Base-by-base conservation (phyloP, 2,329 filamentous ascomycete species). In the Xylariomycetidae sp. region DNA sequence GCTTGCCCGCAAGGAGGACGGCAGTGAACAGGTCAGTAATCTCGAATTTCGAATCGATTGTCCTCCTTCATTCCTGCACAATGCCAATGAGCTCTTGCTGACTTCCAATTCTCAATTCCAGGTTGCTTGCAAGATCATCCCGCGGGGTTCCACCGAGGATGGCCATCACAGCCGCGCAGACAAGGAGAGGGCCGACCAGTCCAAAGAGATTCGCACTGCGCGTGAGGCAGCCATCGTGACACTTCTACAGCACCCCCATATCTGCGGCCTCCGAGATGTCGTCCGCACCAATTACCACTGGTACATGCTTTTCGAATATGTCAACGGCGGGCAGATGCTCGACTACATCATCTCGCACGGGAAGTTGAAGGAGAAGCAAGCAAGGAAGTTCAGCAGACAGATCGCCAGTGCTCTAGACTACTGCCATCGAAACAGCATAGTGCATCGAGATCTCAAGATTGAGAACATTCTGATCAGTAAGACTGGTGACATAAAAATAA, bases 231-330 rank as follows among this genome's bases (percentile, higher is more conserved):
- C 92, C 48, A 97, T 98, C 54, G 90, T 96, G 43, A 94, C 87
- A 16, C 78, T 98, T 30, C 76, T 96, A 37, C 88, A 88, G 54
- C 92, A 97, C 54, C 92, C 90, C 11, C 94, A 95, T 56, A 94
- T 98, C 38, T 97, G 92, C 59, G 88, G 86, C 38, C 85, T 98
- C 74, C 81, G 88, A 46, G 92, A 98, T 64, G 88, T 96, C 16
- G 85, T 97, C 36, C 83, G 89, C 37, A 97, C 92, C 31, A 90
- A 92, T 54, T 92, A 96, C 59, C 92, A 98, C 63, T 98, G 92
- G 92, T 98, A 98, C 64, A 98, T 98, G 92, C 80, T 98, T 32
- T 98, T 95, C 56, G 92, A 98, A 66, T 96, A 92, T 60, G 92
- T 98, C 62, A 96, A 98, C 56, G 92, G 92, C 30, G 92, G 92